Percentiles rank a stretch among this genome's conserved stretches.
These are phyloP conservation scores for Salvia rosmarinus DNA, from an alignment of 257 asterid species.

Conservation along the genomic window DNA sequence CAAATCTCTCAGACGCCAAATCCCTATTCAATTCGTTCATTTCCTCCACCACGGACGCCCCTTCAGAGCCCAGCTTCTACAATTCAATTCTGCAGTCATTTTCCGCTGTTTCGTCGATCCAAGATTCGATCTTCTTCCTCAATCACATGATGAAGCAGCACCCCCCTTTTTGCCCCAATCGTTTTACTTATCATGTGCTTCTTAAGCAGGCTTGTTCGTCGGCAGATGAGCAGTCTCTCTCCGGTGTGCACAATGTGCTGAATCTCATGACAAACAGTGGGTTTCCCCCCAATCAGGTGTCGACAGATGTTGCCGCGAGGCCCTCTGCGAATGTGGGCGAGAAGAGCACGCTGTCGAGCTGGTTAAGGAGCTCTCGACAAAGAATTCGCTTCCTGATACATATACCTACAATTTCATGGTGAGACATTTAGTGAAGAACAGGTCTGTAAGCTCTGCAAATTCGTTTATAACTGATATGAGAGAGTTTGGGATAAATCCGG, in stretches of 20 bases:
- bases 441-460: constrained; percentile 59
- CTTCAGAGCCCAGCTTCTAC: constrained; percentile 60
- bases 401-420: constrained; percentile 81
- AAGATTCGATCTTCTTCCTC: constrained; percentile 77
- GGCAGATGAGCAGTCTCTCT: constrained; percentile 48
- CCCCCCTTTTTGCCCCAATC: constrained; percentile 78
- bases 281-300: constrained; percentile 65
- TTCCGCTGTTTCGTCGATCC: constrained; percentile 61
- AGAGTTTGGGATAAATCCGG: constrained; percentile 72
- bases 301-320: constrained; percentile 73
- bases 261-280: constrained; percentile 70
- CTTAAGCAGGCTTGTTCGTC: constrained; percentile 67
- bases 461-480: constrained; percentile 70
- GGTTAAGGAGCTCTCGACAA: constrained; percentile 65
- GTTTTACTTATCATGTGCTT: constrained; percentile 67
- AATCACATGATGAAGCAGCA: constrained; percentile 76
- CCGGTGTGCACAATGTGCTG: constrained; percentile 62
- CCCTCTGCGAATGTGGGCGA: constrained; percentile 73
- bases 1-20: constrained; percentile 78
- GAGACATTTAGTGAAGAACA: constrained; percentile 69
- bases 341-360: constrained; percentile 80
- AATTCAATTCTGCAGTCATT: constrained; percentile 71
- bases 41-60: constrained; percentile 49
- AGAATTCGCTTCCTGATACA: constrained; percentile 62
- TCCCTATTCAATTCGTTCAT: constrained; percentile 68